Conservation (phyloP, 1,284 basidiomycete genomes). For the Ustilago xerochloae region DNA sequence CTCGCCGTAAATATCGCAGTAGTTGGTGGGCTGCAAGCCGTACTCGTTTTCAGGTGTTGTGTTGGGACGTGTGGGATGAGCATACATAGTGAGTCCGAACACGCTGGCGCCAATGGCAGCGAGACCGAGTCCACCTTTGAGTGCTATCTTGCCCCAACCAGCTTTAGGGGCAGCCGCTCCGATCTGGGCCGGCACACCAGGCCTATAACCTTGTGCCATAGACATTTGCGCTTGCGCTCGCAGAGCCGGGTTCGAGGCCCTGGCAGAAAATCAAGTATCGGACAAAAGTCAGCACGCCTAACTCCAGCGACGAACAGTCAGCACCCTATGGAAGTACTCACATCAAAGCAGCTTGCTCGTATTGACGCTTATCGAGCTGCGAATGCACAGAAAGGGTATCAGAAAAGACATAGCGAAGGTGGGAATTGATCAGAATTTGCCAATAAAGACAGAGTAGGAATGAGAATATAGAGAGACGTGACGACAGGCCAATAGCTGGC, state of each 20-base stretch:
- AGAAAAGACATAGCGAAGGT: background rate
- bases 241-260: constrained; percentile 15
- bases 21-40: constrained; percentile 10
- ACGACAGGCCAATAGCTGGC: background rate
- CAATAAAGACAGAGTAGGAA: background rate
- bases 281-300: background rate
- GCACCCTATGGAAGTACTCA: no score
- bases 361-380: constrained; percentile 24
- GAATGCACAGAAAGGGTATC: background rate
- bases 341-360: constrained; percentile 1
- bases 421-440: constrained; percentile 7
- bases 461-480: background rate
- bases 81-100: constrained; percentile 9
- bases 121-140: constrained; percentile 7
- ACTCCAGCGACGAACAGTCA: background rate
- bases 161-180: background rate
- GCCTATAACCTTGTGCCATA: background rate
- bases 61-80: constrained; percentile 19
- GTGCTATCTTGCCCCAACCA: background rate
- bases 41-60: constrained; percentile 30
- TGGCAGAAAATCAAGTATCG: background rate
- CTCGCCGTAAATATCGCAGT: constrained; percentile 21
- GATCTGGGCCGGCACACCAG: background rate
- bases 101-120: constrained; percentile 5
- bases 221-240: constrained; percentile 10